Conservation (phyloP, 169 alveolate genomes). For the Plasmodium sp. region DNA sequence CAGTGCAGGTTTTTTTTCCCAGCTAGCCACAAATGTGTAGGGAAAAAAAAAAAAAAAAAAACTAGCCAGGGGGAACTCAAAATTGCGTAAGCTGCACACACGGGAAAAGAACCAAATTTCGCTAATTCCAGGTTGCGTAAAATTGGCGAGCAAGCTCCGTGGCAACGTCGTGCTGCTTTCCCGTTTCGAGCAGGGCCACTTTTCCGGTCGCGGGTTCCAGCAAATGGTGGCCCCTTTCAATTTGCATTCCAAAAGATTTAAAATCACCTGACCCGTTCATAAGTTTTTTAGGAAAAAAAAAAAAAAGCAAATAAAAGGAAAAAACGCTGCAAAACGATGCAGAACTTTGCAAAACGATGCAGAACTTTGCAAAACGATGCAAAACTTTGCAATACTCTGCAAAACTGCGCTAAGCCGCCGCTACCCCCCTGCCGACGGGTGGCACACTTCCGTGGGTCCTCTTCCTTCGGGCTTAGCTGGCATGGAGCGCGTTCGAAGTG, state of each 20-base stretch:
- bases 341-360: no score
- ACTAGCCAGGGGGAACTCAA: background rate
- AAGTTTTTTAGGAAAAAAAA: background rate
- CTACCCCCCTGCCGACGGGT: background rate
- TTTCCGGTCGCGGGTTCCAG: background rate
- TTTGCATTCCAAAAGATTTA: background rate
- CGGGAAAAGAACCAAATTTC: background rate
- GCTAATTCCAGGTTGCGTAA: background rate
- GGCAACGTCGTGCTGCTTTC: background rate
- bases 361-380: background rate
- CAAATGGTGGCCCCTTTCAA: background rate
- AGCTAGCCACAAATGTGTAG: background rate
- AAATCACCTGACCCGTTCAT: background rate
- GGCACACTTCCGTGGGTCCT: background rate
- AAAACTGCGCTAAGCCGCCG: background rate
- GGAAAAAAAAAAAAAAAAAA: background rate
- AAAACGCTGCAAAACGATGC: background rate
- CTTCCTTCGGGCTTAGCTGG: background rate
- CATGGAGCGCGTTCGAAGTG: background rate
- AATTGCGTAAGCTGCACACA: background rate
- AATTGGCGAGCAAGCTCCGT: background rate
- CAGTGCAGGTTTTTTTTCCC: constrained; percentile 11
- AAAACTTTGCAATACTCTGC: background rate
- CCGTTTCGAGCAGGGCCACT: background rate
- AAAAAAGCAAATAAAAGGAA: background rate